phyloP scores from a whole-genome alignment of 2,329 filamentous ascomycete species.

The Bretziella fagacearum region DNA sequence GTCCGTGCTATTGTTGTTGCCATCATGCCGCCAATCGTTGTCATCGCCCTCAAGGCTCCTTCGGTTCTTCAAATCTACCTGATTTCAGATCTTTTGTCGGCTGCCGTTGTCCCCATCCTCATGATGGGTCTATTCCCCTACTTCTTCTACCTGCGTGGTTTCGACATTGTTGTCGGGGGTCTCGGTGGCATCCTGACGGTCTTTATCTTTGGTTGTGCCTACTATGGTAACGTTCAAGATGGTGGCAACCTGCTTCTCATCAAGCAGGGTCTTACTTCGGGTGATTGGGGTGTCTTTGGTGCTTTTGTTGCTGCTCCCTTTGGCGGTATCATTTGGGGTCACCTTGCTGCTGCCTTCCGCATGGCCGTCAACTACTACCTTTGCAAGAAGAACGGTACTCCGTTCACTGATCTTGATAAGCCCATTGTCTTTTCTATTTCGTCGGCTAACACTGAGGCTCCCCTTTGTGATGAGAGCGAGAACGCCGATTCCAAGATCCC shows the following conservation, averaged over 20 bases:
- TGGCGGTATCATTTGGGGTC: slow-evolving; percentile 56
- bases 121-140: slow-evolving; percentile 51
- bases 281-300: slow-evolving; percentile 70
- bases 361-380: slow-evolving; percentile 39
- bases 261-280: slow-evolving; percentile 54
- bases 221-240: slow-evolving; percentile 48
- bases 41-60: slow-evolving; percentile 56
- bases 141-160: slow-evolving; percentile 65
- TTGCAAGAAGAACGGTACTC: slow-evolving; percentile 39
- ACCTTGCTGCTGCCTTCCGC: slow-evolving; percentile 43
- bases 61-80: slow-evolving; percentile 68
- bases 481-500: slow-evolving; percentile 20
- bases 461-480: slow-evolving; percentile 16
- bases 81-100: slow-evolving; percentile 64
- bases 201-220: slow-evolving; percentile 65
- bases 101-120: slow-evolving; percentile 57
- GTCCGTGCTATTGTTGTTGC: slow-evolving; percentile 53
- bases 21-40: slow-evolving; percentile 56
- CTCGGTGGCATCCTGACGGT: slow-evolving; percentile 63
- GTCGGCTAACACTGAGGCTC: neutral
- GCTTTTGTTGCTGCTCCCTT: slow-evolving; percentile 67
- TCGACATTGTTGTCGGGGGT: slow-evolving; percentile 63
- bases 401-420: slow-evolving; percentile 39
- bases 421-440: neutral
- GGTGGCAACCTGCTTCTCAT: slow-evolving; percentile 55